Evolutionary conservation across 2,329 filamentous ascomycete species (phyloP), one percentile per base, ranked within the genome.

Genomic region (Periconia digitata): DNA sequence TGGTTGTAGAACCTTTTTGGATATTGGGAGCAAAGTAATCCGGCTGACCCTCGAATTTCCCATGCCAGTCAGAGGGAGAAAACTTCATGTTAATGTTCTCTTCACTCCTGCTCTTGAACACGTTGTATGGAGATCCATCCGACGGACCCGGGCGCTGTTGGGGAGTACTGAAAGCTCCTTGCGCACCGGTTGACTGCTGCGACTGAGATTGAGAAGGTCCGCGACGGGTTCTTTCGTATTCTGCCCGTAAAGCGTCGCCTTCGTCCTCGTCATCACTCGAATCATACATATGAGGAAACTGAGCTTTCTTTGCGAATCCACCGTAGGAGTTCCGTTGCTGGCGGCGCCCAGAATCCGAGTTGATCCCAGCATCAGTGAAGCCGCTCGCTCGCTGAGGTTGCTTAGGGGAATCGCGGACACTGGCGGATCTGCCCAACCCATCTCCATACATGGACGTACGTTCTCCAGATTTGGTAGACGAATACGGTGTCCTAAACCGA

Each of bases 401-500:
- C 12, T 57, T 69, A 7, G 77, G 74, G 2, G 78, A 74, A 55
- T 79, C 76, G 32, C 79, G 76, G 46, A 77, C 76, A 56, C 79
- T 84, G 12, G 77, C 70, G 44, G 81, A 81, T 38, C 80, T 75
- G 38, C 74, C 73, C 8, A 84, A 56, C 15, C 75, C 74, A 27
- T 79, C 72, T 49, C 72, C 76, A 34, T 76, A 76, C 57, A 84
- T 75, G 46, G 80, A 79, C 0, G 78, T 84, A 55, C 75, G 80
- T 61, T 85, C 82, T 24, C 82, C 82, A 45, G 76, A 74, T 23
- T 73, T 66, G 3, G 73, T 74, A 13, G 79, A 63, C 21, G 56
- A 76, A 62, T 85, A 85, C 37, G 76, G 77, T 18, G 79, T 80
- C 40, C 81, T 75, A 7, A 72, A 68, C 36, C 82, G 76, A 37